Evolutionary conservation across 106 monocot genomes (phyloP), one percentile per base, ranked within the genome.

Genomic region (Vanilla planifolia): DNA sequence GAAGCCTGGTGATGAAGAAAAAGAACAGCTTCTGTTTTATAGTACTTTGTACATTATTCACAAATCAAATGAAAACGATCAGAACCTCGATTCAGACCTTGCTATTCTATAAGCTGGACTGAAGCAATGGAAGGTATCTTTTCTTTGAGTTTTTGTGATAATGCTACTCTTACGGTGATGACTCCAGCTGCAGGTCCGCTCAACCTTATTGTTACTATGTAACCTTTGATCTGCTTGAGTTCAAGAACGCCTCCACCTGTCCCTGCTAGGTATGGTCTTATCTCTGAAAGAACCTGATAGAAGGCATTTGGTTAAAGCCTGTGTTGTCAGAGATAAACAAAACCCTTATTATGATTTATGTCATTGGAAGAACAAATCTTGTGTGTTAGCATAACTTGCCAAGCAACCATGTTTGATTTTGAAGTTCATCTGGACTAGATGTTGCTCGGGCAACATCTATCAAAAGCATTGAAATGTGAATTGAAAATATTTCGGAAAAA

Each of bases 151-250:
- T 95, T 89, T 47, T 95, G 89, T 8, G 86, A 87, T 28, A 89
- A 70, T 53, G 95, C 89, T 39, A 95, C 95, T 44, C 89, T 85
- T 36, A 95, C 86, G 6, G 95, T 90, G 84, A 90, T 96, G 9
- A 96, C 95, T 13, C 60, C 71, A 5, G 89, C 89, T 27, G 95
- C 95, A 44, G 85, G 86, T 7, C 89, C 86, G 32, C 76, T 84
- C n/a, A 89, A 46, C 53, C 76, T 73, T 43, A 91, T 70, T 51
- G 78, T 83, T 23, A 90, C 89, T 23, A 73, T 70, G 43, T 73
- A 87, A 8, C 55, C 79, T 51, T 75, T 72, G 17, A 95, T 96
- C 71, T 84, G 65, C 11, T 68, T 74, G 41, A 88, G 74, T 77
- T 91, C 84, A 3, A 91, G 83, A 15, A 62, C 60, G 19, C 91